Base-by-base conservation (phyloP, 2,329 filamentous ascomycete genomes). In the Cladosporium velox region DNA sequence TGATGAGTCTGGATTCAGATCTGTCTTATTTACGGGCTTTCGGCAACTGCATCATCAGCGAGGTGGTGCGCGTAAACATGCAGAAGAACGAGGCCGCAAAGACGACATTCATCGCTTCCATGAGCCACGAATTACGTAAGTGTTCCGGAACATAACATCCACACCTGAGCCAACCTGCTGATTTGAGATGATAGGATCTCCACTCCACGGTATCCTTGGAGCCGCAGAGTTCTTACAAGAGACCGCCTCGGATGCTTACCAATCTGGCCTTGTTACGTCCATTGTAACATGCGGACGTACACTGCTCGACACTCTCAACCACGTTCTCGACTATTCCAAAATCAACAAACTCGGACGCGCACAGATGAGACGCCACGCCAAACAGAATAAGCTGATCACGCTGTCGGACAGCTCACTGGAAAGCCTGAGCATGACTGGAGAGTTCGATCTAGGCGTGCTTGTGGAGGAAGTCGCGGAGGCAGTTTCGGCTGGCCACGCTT, bases 401-500 rank as follows among this genome's bases (percentile, higher is more conserved):
- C 57, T 77, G 64, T 69, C 69, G 2, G 72, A 73, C 52, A 67
- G 70, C 7, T 65, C 64, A 1, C 44, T 71, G 10, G 71, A 73
- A 30, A 72, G 70, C 47, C 60, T 80, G 68, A 72, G 75, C 64
- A 66, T 77, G 35, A 76, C 76, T 6, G 73, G 75, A 11, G 70
- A 75, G 18, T 68, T 82, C 2, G 82, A 85, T 68, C 72, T 85
- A 0, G 79, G 79, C 6, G 73, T 80, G 1, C 70, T 85, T 8
- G 77, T 82, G 1, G 84, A 85, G 72, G 84, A 86, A 67, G 84
- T 85, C 0, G 81, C 84, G 4, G 85, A 86, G 68, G 84, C 84
- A 0, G 83, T 86, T 4, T 84, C 81, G 64, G 77, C 84, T 4
- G 85, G 85, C 0, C 83, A 86, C 49, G 76, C 75, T 0, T 81